Conservation (phyloP, 2,329 filamentous ascomycete species). For the Sporothrix schenckii region DNA sequence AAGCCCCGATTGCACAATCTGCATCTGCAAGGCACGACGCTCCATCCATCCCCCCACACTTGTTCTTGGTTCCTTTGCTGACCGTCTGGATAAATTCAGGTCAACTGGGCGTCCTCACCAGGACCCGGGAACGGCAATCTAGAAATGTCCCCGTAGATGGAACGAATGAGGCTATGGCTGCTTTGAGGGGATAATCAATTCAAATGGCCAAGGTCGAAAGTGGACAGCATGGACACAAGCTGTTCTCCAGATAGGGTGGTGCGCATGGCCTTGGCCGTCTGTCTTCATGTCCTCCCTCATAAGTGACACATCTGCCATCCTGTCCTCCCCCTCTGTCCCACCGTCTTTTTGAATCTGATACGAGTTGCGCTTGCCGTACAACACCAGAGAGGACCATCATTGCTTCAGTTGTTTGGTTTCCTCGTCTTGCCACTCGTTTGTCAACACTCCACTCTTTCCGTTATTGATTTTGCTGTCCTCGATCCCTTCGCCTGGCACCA, state of each 20-base stretch:
- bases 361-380: constrained; percentile 11
- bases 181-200: constrained; percentile 11
- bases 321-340: not conserved
- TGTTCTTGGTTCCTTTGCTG: not conserved
- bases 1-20: constrained; percentile 19
- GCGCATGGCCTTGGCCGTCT: not conserved
- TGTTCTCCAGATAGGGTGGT: not conserved
- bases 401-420: not conserved
- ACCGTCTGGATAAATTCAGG: not conserved
- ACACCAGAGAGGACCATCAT: not conserved
- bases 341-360: not conserved
- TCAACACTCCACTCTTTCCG: not conserved
- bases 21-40: constrained; percentile 9
- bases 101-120: not conserved
- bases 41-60: not conserved
- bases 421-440: not conserved
- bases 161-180: constrained; percentile 4
- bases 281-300: not conserved
- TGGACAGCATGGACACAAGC: not conserved
- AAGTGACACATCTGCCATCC: not conserved
- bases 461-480: not conserved
- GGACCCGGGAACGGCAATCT: constrained; percentile 6
- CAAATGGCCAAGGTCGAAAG: not conserved
- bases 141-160: not conserved
- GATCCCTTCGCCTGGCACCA: not conserved